These are phyloP conservation scores for Amanita pseudoporphyria DNA, from an alignment of 768 basidiomycete species.

Conservation along the genomic window DNA sequence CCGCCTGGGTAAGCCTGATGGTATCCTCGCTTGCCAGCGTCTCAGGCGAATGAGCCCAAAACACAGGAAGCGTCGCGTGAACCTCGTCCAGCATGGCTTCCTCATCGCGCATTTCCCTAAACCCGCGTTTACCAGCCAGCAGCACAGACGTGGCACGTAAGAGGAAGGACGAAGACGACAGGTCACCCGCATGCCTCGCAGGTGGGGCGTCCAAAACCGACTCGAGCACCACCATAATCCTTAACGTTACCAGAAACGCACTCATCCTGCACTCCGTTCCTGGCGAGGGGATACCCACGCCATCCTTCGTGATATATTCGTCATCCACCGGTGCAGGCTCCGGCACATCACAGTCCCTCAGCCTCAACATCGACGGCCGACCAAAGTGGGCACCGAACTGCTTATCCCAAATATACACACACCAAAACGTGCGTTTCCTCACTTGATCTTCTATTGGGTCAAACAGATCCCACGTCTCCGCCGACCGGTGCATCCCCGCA, in stretches of 20 bases:
- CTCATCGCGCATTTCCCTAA: slow-evolving; percentile 67
- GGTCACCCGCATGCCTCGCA: slow-evolving; percentile 46
- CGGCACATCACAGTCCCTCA: slow-evolving; percentile 86
- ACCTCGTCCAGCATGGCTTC: slow-evolving; percentile 78
- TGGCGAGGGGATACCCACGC: slow-evolving; percentile 52
- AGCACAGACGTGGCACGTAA: slow-evolving; percentile 61
- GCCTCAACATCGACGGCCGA: slow-evolving; percentile 74
- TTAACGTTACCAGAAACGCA: slow-evolving; percentile 69
- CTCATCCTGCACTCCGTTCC: slow-evolving; percentile 70
- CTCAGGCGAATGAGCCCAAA: slow-evolving; percentile 75
- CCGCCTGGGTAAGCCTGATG: slow-evolving; percentile 82
- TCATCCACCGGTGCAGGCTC: slow-evolving; percentile 84
- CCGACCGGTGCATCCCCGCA: slow-evolving; percentile 80
- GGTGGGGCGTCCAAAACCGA: slow-evolving; percentile 80
- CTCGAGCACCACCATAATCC: slow-evolving; percentile 84
- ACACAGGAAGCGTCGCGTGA: slow-evolving; percentile 54
- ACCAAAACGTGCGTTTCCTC: slow-evolving; percentile 93
- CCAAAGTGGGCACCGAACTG: slow-evolving; percentile 86
- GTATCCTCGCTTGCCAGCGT: slow-evolving; percentile 80
- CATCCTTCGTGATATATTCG: slow-evolving; percentile 76
- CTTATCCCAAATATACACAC: slow-evolving; percentile 95
- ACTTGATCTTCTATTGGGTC: slow-evolving; percentile 87
- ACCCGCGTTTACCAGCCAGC: slow-evolving; percentile 42
- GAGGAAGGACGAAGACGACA: slow-evolving; percentile 58
- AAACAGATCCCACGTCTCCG: slow-evolving; percentile 80